These are phyloP conservation scores for Candida nonsorbophila DNA, from an alignment of 805 yeast genomes.

Conservation along the genomic window DNA sequence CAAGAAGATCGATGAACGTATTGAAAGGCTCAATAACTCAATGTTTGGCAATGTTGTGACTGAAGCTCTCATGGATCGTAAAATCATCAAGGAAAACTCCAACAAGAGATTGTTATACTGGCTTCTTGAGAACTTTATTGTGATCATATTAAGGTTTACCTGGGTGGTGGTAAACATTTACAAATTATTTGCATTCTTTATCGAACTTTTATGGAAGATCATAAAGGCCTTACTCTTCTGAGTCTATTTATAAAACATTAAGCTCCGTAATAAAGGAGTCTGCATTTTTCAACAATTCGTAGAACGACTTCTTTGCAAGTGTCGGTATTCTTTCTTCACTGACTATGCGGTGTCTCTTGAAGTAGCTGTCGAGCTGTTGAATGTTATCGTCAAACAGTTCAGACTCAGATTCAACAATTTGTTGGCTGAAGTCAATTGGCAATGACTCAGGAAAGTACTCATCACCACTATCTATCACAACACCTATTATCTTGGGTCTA, in stretches of 20 bases:
- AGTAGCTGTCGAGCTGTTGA: slow-evolving; percentile 9
- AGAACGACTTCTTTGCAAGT: neutral
- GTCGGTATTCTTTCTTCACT: slow-evolving; percentile 1
- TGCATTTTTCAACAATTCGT: slow-evolving; percentile 18
- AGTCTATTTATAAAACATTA: neutral
- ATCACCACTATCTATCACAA: slow-evolving; percentile 38
- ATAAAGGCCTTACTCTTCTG: slow-evolving; percentile 8
- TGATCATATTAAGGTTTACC: slow-evolving; percentile 44
- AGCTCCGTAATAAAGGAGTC: slow-evolving; percentile 15
- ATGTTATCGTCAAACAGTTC: neutral
- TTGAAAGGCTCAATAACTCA: slow-evolving; percentile 37
- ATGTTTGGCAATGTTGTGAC: slow-evolving; percentile 19
- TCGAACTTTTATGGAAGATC: slow-evolving; percentile 17
- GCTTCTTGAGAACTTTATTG: slow-evolving; percentile 48
- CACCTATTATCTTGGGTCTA: slow-evolving; percentile 24
- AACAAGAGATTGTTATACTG: slow-evolving; percentile 36
- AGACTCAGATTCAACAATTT: neutral
- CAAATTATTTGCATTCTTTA: slow-evolving; percentile 22
- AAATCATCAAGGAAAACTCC: slow-evolving; percentile 22
- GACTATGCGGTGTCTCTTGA: slow-evolving; percentile 9
- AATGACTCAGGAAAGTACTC: slow-evolving; percentile 15
- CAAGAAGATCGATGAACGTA: slow-evolving; percentile 45
- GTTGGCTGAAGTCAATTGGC: neutral
- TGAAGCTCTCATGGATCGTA: slow-evolving; percentile 9
- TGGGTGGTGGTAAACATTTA: slow-evolving; percentile 53